phyloP scores from a whole-genome alignment of 2,329 filamentous ascomycete species.

The Cladosporium austrohemisphaericum region DNA sequence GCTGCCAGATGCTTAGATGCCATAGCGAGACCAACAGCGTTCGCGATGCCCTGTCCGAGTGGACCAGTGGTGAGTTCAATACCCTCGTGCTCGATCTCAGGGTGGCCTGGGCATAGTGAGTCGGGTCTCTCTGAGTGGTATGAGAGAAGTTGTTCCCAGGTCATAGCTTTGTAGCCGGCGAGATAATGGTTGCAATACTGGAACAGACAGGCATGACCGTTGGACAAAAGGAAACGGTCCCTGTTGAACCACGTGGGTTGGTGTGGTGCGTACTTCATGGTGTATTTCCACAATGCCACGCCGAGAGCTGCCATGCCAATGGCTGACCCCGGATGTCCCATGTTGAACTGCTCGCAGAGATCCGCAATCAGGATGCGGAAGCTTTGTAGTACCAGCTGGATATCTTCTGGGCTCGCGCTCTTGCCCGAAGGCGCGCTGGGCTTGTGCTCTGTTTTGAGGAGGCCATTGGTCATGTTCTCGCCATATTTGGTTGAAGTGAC shows the following conservation, averaged over 20 bases:
- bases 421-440: slow-evolving; percentile 8
- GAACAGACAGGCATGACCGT: slow-evolving; percentile 56
- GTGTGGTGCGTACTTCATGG: slow-evolving; percentile 58
- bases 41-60: slow-evolving; percentile 56
- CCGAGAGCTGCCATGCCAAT: slow-evolving; percentile 63
- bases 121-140: slow-evolving; percentile 50
- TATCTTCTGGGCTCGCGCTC: slow-evolving; percentile 9
- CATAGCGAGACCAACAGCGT: slow-evolving; percentile 58
- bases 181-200: slow-evolving; percentile 46
- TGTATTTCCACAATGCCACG: slow-evolving; percentile 59
- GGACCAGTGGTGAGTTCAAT: slow-evolving; percentile 59
- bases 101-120: slow-evolving; percentile 49
- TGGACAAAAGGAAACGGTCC: slow-evolving; percentile 61
- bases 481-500: slow-evolving; percentile 9
- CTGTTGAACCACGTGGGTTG: slow-evolving; percentile 57
- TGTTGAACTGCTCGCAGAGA: slow-evolving; percentile 66
- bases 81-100: slow-evolving; percentile 54
- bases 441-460: slow-evolving; percentile 15
- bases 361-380: slow-evolving; percentile 64
- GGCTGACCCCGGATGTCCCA: slow-evolving; percentile 62
- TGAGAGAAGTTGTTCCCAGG: slow-evolving; percentile 53
- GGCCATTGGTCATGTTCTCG: slow-evolving; percentile 15
- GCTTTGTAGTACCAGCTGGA: slow-evolving; percentile 32
- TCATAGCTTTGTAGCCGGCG: slow-evolving; percentile 53
- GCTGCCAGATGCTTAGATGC: slow-evolving; percentile 55